These are phyloP conservation scores for Botrytis fabae DNA, from an alignment of 2,329 filamentous ascomycete genomes.

Conservation along the genomic window DNA sequence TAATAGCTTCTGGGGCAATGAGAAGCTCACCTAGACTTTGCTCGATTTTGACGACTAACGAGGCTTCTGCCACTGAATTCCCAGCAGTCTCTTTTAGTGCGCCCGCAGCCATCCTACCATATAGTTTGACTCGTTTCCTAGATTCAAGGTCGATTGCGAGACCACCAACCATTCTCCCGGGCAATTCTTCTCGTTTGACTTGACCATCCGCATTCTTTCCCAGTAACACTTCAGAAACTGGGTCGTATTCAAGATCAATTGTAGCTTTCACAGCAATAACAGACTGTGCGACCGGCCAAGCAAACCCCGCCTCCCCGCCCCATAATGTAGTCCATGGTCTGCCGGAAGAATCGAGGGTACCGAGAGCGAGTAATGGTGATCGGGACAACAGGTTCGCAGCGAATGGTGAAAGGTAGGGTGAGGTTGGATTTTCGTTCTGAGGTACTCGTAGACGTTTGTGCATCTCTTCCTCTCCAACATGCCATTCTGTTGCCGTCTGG, in stretches of 20 bases:
- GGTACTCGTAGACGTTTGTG: conserved; percentile 62
- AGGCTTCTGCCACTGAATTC: conserved; percentile 36
- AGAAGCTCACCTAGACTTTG: conserved; percentile 59
- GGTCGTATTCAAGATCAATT: conserved; percentile 64
- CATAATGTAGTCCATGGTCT: conserved; percentile 75
- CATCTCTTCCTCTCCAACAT: conserved; percentile 65
- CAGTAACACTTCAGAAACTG: conserved; percentile 65
- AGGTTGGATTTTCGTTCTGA: conserved; percentile 63
- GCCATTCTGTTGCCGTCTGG: conserved; percentile 37
- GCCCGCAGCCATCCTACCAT: conserved; percentile 68
- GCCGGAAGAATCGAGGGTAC: conserved; percentile 63
- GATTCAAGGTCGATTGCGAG: conserved; percentile 64
- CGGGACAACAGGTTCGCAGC: conserved; percentile 60
- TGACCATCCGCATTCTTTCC: conserved; percentile 48
- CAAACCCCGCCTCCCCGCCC: conserved; percentile 72
- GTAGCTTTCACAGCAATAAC: conserved; percentile 63
- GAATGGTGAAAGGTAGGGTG: conserved; percentile 59
- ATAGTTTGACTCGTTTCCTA: conserved; percentile 71
- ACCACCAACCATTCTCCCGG: conserved; percentile 58
- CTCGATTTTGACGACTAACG: conserved; percentile 66
- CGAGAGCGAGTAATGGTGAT: conserved; percentile 69
- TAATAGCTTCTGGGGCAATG: neutral
- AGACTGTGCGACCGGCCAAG: conserved; percentile 57
- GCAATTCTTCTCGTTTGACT: conserved; percentile 36
- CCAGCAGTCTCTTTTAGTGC: conserved; percentile 45